Evolutionary conservation across 495 filamentous ascomycete genomes (phyloP), one percentile per base, ranked within the genome.

Genomic region (Xylaria flabelliformis): DNA sequence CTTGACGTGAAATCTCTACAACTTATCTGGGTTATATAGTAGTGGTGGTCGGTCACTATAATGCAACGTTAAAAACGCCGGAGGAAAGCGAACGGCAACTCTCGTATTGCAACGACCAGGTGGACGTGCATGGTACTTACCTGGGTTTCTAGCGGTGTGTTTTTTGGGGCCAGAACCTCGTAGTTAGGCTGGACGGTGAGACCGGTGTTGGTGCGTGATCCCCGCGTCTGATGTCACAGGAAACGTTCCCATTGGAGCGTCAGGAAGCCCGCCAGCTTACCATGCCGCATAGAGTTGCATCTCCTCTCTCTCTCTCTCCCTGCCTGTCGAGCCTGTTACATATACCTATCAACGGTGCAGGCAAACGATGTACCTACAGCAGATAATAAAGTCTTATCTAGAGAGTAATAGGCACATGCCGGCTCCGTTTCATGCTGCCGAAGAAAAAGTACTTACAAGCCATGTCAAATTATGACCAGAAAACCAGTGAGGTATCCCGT

Each of bases 141-240:
- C 36, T 26, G 15, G n/a, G 19, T 63, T 63, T 63, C 61, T 63
- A 21, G 61, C 61, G 61, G 61, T 63, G 61, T 63, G 39, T 39
- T 41, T 13, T 26, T 42, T 39, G 7, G 39, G 21, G n/a, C 36
- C 17, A 42, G 21, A 39, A 42, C 61, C 21, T 63, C 61, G 36
- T 21, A 63, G 61, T 26, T 42, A 4, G 61, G 61, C 17, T 26
- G 34, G 61, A 63, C 39, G 61, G 61, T 42, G 39, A 63, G 39
- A 63, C 58, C 34, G 34, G 58, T 10, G 21, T 32, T 61, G 34
- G 6, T 42, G 61, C 39, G 61, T 63, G 61, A 42, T 63, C 61
- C 61, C 39, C 39, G 61, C 21, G 36, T 61, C 61, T 41, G 39
- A 26, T 24, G 61, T 63, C 21, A 6, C 34, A 63, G 61, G 61